Evolutionary conservation across 1,139 yeast species (phyloP).

Genomic region (Magnusiomyces tetraspermus): DNA sequence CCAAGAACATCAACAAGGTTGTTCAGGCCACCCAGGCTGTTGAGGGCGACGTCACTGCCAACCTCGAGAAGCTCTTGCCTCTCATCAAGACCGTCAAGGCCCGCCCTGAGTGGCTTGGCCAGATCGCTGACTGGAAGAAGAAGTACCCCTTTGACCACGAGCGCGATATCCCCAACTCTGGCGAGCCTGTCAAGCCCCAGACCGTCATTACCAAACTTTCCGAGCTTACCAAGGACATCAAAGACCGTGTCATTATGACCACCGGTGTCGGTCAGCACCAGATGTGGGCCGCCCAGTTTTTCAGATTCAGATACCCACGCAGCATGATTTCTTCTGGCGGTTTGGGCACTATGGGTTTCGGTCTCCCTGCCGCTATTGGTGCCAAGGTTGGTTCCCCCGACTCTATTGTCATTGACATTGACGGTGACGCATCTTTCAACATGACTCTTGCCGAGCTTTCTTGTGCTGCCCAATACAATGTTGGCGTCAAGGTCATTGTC

Average conservation of each 20-base stretch:
- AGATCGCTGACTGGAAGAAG: slow-evolving; percentile 71
- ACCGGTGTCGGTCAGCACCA: slow-evolving; percentile 99
- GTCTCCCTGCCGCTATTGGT: slow-evolving; percentile 95
- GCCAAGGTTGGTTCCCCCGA: too few species aligned
- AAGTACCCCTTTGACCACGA: slow-evolving; percentile 79
- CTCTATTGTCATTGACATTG: slow-evolving; percentile 89
- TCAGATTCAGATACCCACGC: slow-evolving; percentile 86
- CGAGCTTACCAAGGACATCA: slow-evolving; percentile 51
- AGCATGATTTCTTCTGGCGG: slow-evolving; percentile 96
- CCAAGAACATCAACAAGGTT: slow-evolving; percentile 94
- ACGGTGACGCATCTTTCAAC: slow-evolving; percentile 96
- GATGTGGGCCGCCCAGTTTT: slow-evolving; percentile 99
- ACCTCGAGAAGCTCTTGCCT: slow-evolving; percentile 65
- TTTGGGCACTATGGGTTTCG: slow-evolving; percentile 97
- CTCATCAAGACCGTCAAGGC: slow-evolving; percentile 50
- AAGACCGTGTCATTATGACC: slow-evolving; percentile 73
- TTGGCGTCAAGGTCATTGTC: slow-evolving; percentile 82
- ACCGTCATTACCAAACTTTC: slow-evolving; percentile 75
- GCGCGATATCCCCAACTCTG: slow-evolving; percentile 45
- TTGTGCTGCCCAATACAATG: slow-evolving; percentile 86
- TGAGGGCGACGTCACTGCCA: slow-evolving; percentile 88
- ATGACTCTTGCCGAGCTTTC: slow-evolving; percentile 92
- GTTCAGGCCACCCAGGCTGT: slow-evolving; percentile 95
- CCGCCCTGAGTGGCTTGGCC: slow-evolving; percentile 72
- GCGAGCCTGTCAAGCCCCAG: slow-evolving; percentile 83